These are phyloP conservation scores for Ceratocystis colombiana DNA, from an alignment of 2,329 filamentous ascomycete genomes.

Conservation along the genomic window DNA sequence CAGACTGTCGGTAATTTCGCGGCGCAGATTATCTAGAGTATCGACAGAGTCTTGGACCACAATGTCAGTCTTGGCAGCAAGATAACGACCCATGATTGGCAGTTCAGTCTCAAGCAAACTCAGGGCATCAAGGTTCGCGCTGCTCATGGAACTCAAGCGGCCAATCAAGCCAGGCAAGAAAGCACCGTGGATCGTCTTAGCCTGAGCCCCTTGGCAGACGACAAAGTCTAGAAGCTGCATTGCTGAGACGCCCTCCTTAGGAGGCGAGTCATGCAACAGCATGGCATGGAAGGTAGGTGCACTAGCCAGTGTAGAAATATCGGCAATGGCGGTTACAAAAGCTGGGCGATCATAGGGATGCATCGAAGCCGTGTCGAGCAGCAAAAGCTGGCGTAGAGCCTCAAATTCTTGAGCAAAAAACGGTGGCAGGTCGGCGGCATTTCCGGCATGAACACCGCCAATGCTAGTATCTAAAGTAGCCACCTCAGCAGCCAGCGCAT, in stretches of 20 bases:
- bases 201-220: slow-evolving; percentile 32
- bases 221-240: slow-evolving; percentile 43
- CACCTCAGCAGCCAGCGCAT: slow-evolving; percentile 43
- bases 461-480: slow-evolving; percentile 41
- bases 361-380: slow-evolving; percentile 33
- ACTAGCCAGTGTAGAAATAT: slow-evolving; percentile 42
- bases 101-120: slow-evolving; percentile 56
- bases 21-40: slow-evolving; percentile 42
- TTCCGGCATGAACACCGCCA: slow-evolving; percentile 29
- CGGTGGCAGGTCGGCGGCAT: slow-evolving; percentile 36
- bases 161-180: slow-evolving; percentile 42
- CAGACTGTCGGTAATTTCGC: slow-evolving; percentile 32
- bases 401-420: slow-evolving; percentile 50
- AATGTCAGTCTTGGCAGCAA: slow-evolving; percentile 42
- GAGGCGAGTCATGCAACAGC: slow-evolving; percentile 33
- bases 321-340: slow-evolving; percentile 26
- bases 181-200: slow-evolving; percentile 36
- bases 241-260: slow-evolving; percentile 30
- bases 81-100: slow-evolving; percentile 47
- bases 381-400: slow-evolving; percentile 43
- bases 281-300: slow-evolving; percentile 38
- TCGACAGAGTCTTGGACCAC: slow-evolving; percentile 42
- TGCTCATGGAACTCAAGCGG: slow-evolving; percentile 43
- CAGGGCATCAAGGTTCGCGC: slow-evolving; percentile 50
- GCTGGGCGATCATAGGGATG: slow-evolving; percentile 15